Conservation (phyloP, 352 stramenopile genomes). For the Phytophthora chlamydospora region DNA sequence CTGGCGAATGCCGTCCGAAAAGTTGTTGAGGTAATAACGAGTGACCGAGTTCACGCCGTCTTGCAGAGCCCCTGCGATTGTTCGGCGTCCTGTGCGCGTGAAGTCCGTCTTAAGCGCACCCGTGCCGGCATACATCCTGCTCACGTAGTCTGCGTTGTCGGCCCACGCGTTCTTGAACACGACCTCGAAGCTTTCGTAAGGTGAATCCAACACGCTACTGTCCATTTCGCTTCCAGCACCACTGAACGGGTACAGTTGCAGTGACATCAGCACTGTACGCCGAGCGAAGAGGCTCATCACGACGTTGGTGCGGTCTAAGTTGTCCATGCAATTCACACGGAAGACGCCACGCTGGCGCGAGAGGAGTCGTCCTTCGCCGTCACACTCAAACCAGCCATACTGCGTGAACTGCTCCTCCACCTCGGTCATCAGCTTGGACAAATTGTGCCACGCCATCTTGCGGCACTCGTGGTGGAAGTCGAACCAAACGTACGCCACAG, state of each 20-base stretch:
- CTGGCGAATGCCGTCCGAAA: conserved; percentile 93
- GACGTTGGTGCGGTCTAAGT: conserved; percentile 94
- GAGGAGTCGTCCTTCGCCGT: conserved; percentile 51
- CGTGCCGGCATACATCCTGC: conserved; percentile 94
- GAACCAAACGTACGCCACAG: conserved; percentile 92
- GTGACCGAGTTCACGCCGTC: conserved; percentile 95
- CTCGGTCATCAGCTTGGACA: conserved; percentile 89
- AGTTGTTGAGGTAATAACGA: conserved; percentile 97
- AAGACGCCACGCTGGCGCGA: conserved; percentile 91
- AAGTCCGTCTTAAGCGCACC: conserved; percentile 97
- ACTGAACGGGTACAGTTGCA: conserved; percentile 75
- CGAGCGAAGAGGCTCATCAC: conserved; percentile 88
- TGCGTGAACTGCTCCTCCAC: conserved; percentile 86
- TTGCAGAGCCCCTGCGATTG: conserved; percentile 89
- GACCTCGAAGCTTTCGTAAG: conserved; percentile 72
- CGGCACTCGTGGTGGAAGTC: conserved; percentile 98
- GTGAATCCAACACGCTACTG: conserved; percentile 68
- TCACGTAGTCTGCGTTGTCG: conserved; percentile 96
- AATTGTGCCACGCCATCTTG: conserved; percentile 93
- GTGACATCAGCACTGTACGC: conserved; percentile 75
- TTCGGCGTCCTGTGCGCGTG: conserved; percentile 94
- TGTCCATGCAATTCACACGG: conserved; percentile 99
- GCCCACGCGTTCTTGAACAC: conserved; percentile 93
- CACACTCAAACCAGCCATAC: conserved; percentile 59
- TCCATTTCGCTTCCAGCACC: conserved; percentile 54